Base-by-base conservation (phyloP, 805 yeast species). In the Myxozyma udenii region DNA sequence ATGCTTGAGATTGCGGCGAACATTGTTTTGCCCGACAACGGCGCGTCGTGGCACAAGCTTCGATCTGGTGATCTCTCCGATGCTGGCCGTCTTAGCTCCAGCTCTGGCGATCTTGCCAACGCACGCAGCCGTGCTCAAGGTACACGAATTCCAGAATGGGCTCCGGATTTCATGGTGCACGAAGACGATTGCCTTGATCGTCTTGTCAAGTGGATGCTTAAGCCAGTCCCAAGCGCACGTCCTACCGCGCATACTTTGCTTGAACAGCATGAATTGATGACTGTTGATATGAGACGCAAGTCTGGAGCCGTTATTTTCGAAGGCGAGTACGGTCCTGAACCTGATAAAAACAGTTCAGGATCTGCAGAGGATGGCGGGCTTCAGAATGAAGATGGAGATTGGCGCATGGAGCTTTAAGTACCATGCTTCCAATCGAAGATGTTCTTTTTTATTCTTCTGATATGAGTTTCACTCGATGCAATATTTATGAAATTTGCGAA, bases 1-100 rank as follows among this genome's bases (percentile, higher is more conserved):
- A 85, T 93, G 74, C 85, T 93, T 44, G 98, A 93, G 67, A 85
- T 88, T 62, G 98, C 98, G 1, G 95, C 98, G 1, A 93, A 93
- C 69, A 90, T 93, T 41, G 82, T 89, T 2, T 73, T 93, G 46
- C 98, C 98, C 1, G 98, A 91, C 62, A 90, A 93, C 66, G 98
- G 98, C 4, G 78, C 87, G 12, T 90, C 95, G 26, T 93, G 98
- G 98, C 95, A 95, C 61, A 89, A 90, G 67, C 72, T 93, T 54
- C 77, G 98, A 59, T 86, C 95, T 38, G 98, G 98, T 0, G 98
- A 93, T 67, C 74, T 93, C 58, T 83, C 95, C 16, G 98, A 93
- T 67, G 97, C 98, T 41, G 60, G 60, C 9, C 44, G 58, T 18
- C 44, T 55, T 22, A 55, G 60, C 25, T 55, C 60, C 3, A 66